These are phyloP conservation scores for Silybum marianum DNA, from an alignment of 129 eudicot species.

Conservation along the genomic window DNA sequence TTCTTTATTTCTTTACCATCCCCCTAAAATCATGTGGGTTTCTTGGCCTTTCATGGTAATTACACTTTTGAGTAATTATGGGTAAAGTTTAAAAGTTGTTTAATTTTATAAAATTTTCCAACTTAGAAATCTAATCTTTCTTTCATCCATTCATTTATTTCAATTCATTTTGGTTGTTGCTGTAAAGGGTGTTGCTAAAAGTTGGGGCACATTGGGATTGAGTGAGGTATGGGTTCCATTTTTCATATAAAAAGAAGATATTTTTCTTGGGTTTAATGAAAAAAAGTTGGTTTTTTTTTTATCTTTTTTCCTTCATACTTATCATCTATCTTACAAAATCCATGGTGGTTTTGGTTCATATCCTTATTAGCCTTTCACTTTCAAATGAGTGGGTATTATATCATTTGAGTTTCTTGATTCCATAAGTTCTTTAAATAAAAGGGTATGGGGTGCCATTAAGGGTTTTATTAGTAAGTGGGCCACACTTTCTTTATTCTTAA, in stretches of 20 bases:
- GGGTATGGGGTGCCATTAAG: slow-evolving; percentile 41
- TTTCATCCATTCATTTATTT: slow-evolving; percentile 1
- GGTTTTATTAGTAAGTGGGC: slow-evolving; percentile 36
- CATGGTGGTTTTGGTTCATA: slow-evolving; percentile 18
- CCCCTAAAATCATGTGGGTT: slow-evolving; percentile 31
- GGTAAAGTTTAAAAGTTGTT: slow-evolving; percentile 3
- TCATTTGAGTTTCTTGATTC: slow-evolving; percentile 8
- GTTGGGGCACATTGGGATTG: slow-evolving; percentile 26
- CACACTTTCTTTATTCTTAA: slow-evolving; percentile 33
- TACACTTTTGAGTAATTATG: not conserved
- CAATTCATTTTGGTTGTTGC: not conserved
- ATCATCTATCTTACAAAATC: slow-evolving; percentile 23
- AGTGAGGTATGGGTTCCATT: slow-evolving; percentile 41
- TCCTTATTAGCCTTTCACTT: slow-evolving; percentile 14
- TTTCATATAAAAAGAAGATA: slow-evolving; percentile 13
- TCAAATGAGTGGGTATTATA: slow-evolving; percentile 26
- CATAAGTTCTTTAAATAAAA: slow-evolving; percentile 16
- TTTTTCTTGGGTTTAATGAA: slow-evolving; percentile 14
- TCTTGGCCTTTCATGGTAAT: slow-evolving; percentile 26
- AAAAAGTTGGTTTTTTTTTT: slow-evolving; percentile 21
- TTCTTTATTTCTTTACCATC: slow-evolving; percentile 14
- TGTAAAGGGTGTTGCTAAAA: slow-evolving; percentile 30
- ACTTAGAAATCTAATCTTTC: slow-evolving; percentile 17
- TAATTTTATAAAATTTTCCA: not conserved
- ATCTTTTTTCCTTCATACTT: slow-evolving; percentile 17